Conservation (phyloP, 2,329 filamentous ascomycete species). For the Neospermospora avenae region DNA sequence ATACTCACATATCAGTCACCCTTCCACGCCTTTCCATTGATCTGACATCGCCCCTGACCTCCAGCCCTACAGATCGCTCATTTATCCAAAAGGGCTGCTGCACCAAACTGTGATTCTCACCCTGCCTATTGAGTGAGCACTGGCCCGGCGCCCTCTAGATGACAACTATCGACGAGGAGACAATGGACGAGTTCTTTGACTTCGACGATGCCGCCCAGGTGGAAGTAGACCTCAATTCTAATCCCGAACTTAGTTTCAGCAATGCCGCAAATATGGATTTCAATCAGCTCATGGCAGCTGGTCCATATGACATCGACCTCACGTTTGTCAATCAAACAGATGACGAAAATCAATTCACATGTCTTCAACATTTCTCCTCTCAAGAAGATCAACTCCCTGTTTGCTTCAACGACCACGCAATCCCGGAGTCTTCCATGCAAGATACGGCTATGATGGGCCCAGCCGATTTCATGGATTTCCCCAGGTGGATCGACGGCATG, state of each 20-base stretch:
- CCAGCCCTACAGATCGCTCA: background rate
- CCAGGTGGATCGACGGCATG: conserved; percentile 34
- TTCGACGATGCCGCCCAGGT: conserved; percentile 50
- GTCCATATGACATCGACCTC: conserved; percentile 44
- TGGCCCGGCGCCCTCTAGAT: conserved; percentile 30
- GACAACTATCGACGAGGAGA: conserved; percentile 36
- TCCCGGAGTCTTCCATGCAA: conserved; percentile 31
- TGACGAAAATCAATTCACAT: conserved; percentile 58
- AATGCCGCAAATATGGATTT: background rate
- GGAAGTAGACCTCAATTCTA: conserved; percentile 5
- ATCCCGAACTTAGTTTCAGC: background rate
- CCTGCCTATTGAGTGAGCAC: background rate
- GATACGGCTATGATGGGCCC: conserved; percentile 37
- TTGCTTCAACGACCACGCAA: conserved; percentile 18
- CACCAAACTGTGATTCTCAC: background rate
- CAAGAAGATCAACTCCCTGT: conserved; percentile 37
- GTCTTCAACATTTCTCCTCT: conserved; percentile 54
- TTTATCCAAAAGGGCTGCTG: background rate
- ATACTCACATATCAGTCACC: background rate
- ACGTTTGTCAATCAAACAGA: conserved; percentile 54
- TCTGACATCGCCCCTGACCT: background rate
- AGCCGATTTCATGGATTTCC: conserved; percentile 43
- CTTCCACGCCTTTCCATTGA: conserved; percentile 26
- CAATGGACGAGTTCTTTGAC: conserved; percentile 59
- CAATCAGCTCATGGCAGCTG: conserved; percentile 3